These are phyloP conservation scores for Lolium rigidum DNA, from an alignment of 176 grass and related monocot species.

Conservation along the genomic window DNA sequence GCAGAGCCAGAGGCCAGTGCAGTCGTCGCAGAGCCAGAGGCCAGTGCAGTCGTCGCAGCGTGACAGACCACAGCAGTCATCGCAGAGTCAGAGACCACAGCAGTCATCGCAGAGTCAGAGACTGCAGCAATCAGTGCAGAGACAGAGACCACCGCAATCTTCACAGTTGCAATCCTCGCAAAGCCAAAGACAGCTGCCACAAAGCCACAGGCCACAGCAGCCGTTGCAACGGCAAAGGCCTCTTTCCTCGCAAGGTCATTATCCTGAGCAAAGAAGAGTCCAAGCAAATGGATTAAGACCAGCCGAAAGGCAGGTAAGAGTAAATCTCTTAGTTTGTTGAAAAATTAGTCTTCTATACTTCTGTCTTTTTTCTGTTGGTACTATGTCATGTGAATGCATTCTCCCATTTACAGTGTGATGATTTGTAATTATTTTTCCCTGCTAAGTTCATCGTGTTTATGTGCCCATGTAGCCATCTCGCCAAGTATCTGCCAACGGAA, in stretches of 20 bases:
- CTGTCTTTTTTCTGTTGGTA: not conserved
- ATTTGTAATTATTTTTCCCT: not conserved
- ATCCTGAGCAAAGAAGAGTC: conserved; percentile 59
- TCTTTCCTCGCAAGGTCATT: conserved; percentile 55
- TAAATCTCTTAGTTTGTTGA: too few species aligned
- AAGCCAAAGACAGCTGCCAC: conserved; percentile 34
- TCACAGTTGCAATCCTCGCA: conserved; percentile 48
- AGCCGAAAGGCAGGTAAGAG: conserved; percentile 46
- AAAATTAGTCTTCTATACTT: too few species aligned
- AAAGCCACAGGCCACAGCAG: conserved; percentile 47
- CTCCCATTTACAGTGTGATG: not conserved
- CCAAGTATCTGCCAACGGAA: conserved; percentile 49
- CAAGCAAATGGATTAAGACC: conserved; percentile 49
- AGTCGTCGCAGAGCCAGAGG: not conserved
- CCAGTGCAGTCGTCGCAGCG: conserved; percentile 3
- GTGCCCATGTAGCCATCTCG: conserved; percentile 52
- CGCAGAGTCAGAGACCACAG: too few species aligned
- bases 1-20: not conserved
- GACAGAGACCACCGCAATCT: conserved; percentile 42
- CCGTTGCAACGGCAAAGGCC: conserved; percentile 42
- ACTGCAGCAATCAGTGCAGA: conserved; percentile 28
- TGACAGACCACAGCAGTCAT: not conserved
- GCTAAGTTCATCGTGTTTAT: not conserved
- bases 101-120: conserved; percentile 37
- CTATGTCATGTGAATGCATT: not conserved